phyloP scores from a whole-genome alignment of 441 rosid genomes.

The Omphalea diandra region DNA sequence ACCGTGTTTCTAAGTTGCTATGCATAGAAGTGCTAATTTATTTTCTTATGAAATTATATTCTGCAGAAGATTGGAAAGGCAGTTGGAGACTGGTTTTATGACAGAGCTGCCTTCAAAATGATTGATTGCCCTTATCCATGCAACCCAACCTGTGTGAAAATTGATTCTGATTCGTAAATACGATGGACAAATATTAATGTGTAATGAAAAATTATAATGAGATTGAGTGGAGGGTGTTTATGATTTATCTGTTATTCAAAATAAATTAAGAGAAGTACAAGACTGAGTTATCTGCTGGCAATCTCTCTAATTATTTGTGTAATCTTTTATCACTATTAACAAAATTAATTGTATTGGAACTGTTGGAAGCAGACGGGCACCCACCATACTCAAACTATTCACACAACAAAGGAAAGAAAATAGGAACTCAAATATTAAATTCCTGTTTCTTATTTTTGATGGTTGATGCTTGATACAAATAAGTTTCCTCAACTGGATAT shows the following conservation, averaged over 20 bases:
- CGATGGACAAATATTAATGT: not conserved
- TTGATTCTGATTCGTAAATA: conserved; percentile 26
- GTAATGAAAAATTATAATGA: not conserved
- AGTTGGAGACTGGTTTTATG: conserved; percentile 88
- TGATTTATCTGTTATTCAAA: not conserved
- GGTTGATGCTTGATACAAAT: no score
- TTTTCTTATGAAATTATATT: not conserved
- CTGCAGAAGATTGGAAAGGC: conserved; percentile 81
- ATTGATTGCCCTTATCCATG: conserved; percentile 84
- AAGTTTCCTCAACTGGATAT: no score
- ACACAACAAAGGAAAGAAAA: no score
- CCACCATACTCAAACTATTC: no score
- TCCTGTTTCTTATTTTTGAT: no score
- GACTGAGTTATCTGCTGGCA: not conserved
- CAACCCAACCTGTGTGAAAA: conserved; percentile 65
- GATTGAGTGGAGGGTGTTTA: not conserved
- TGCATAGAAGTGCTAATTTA: no score
- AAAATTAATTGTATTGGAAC: not conserved
- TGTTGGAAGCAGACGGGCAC: no score
- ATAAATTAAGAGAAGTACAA: not conserved
- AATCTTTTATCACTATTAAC: not conserved
- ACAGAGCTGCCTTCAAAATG: conserved; percentile 52
- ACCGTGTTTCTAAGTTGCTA: no score
- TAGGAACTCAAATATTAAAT: no score
- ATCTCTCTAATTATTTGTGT: not conserved